Evolutionary conservation across 202 grass and related monocot species (phyloP).

Genomic region (Zoysia matrella): DNA sequence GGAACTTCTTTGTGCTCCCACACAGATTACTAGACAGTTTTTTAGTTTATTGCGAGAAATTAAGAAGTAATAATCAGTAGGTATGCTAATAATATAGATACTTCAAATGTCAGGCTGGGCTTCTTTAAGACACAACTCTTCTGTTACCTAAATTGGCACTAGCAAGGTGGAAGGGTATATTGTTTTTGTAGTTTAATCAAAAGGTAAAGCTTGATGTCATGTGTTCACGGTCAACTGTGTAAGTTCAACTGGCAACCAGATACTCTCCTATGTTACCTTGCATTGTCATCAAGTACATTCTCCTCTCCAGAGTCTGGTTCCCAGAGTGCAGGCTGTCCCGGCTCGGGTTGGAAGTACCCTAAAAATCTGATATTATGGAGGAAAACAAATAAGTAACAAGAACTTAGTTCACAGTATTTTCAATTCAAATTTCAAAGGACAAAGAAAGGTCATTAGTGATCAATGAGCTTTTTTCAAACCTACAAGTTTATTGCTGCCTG

Average conservation of each 20-base stretch:
- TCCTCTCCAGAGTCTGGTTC: too few species aligned
- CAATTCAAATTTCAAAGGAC: not conserved
- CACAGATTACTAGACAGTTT: not conserved
- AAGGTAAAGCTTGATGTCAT: not conserved
- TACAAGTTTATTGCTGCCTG: constrained; percentile 99
- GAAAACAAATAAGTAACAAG: constrained; percentile 31
- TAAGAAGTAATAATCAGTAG: not conserved
- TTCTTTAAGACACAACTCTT: not conserved
- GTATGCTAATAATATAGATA: constrained; percentile 25
- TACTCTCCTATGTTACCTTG: constrained; percentile 52
- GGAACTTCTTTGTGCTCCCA: constrained; percentile 30
- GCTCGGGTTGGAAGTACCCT: too few species aligned
- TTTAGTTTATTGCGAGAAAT: not conserved
- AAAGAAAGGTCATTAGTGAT: constrained; percentile 21
- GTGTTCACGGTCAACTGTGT: constrained; percentile 18
- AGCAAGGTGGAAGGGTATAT: not conserved
- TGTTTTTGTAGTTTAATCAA: not conserved
- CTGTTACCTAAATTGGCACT: not conserved
- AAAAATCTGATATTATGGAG: constrained; percentile 64
- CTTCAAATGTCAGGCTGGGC: constrained; percentile 3
- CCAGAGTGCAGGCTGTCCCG: too few species aligned
- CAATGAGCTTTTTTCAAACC: constrained; percentile 39
- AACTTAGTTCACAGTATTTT: constrained; percentile 42
- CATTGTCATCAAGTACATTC: not conserved
- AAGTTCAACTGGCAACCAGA: constrained; percentile 8